Percentiles rank a stretch among this genome's conserved stretches.
phyloP scores from a whole-genome alignment of 768 basidiomycete genomes.

The Russula sp. region DNA sequence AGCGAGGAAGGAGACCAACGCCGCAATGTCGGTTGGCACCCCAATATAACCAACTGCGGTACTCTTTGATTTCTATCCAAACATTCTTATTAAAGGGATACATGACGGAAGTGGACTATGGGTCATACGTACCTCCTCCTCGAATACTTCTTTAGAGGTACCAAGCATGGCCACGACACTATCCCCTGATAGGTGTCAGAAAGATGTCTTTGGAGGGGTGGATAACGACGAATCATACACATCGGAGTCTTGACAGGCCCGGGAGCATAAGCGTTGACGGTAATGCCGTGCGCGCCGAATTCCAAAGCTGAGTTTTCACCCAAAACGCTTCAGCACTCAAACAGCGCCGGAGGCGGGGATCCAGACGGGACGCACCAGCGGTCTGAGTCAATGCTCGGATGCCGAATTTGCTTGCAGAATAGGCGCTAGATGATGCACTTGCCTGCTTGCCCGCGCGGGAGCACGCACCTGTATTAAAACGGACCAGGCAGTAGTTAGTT shows the following conservation, averaged over 20 bases:
- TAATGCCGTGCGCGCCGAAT: slow-evolving; percentile 29
- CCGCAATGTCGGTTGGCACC: slow-evolving; percentile 34
- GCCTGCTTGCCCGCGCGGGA: slow-evolving; percentile 16
- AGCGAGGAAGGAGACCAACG: slow-evolving; percentile 38
- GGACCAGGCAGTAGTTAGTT: background rate
- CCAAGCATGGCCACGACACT: slow-evolving; percentile 5
- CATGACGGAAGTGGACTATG: no score
- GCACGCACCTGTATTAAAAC: slow-evolving; percentile 20
- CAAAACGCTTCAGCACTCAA: slow-evolving; percentile 6
- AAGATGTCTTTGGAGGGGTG: background rate
- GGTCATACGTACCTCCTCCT: slow-evolving; percentile 14
- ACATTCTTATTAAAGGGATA: background rate
- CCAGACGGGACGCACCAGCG: slow-evolving; percentile 17
- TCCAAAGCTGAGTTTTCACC: slow-evolving; percentile 26
- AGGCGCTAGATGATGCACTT: slow-evolving; percentile 30
- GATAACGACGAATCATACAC: slow-evolving; percentile 17
- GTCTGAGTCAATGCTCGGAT: slow-evolving; percentile 36
- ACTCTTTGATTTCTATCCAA: slow-evolving; percentile 15
- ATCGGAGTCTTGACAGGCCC: slow-evolving; percentile 28
- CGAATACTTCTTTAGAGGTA: slow-evolving; percentile 15
- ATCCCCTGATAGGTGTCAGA: slow-evolving; percentile 17
- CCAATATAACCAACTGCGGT: slow-evolving; percentile 31
- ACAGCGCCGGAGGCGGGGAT: background rate
- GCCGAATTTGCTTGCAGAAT: slow-evolving; percentile 37
- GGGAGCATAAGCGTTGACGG: slow-evolving; percentile 32